Evolutionary conservation across 176 grass and related monocot genomes (phyloP).

Genomic region (Lolium multiflorum): DNA sequence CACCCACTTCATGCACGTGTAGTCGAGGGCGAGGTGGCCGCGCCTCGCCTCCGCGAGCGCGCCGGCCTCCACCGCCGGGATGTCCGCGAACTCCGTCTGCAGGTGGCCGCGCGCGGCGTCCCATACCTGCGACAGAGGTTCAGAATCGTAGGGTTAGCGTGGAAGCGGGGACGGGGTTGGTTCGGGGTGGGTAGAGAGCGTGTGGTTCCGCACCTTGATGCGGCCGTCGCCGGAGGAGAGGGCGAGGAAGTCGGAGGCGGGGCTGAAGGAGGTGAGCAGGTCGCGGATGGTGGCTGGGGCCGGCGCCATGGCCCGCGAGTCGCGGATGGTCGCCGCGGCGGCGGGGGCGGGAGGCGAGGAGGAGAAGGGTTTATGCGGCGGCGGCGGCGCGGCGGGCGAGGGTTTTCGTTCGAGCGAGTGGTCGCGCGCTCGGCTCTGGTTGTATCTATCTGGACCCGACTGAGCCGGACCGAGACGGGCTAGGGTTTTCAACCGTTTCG

Average conservation of each 20-base stretch:
- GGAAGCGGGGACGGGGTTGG: slow-evolving; percentile 34
- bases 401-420: slow-evolving; percentile 32
- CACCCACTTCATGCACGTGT: slow-evolving; percentile 98
- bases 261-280: slow-evolving; percentile 81
- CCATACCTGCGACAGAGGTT: slow-evolving; percentile 72
- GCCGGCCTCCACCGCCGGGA: slow-evolving; percentile 58
- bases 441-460: slow-evolving; percentile 5
- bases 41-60: slow-evolving; percentile 55
- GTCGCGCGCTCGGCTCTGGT: neutral
- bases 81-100: slow-evolving; percentile 80
- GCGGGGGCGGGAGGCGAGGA: neutral
- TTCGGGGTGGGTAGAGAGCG: neutral
- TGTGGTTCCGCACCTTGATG: slow-evolving; percentile 64
- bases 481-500: slow-evolving; percentile 49
- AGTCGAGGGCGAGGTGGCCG: slow-evolving; percentile 97
- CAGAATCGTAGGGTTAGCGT: slow-evolving; percentile 12
- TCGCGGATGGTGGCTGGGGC: slow-evolving; percentile 57
- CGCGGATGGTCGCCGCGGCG: slow-evolving; percentile 12
- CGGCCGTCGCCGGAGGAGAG: slow-evolving; percentile 85
- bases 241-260: slow-evolving; percentile 73
- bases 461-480: slow-evolving; percentile 8
- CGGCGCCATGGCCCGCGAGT: slow-evolving; percentile 42
- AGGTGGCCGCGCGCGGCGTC: slow-evolving; percentile 76
- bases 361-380: slow-evolving; percentile 37
- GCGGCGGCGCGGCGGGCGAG: neutral